Evolutionary conservation across 192 early-diverging fungal genomes (phyloP), one percentile per base, ranked within the genome.

Genomic region (Pilaira anomala): DNA sequence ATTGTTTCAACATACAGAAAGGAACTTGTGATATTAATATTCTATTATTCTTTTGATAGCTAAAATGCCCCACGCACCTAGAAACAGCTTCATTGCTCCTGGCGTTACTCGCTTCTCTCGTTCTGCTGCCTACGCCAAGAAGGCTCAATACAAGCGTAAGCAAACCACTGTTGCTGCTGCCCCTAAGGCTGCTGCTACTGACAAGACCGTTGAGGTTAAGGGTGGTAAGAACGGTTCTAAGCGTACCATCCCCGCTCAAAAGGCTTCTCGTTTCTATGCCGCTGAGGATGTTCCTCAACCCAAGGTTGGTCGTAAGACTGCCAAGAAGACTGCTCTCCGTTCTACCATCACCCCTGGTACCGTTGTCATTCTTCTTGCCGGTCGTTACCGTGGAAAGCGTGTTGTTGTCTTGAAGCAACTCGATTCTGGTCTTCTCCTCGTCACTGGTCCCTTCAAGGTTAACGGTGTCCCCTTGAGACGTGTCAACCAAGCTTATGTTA

Each of bases 361-460:
- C 79, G 90, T 99, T 68, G 84, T 99, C 58, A 98, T 99, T 73
- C 83, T 99, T 64, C 83, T 99, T 63, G 83, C 83, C 30, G 96
- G 97, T 72, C 90, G 94, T 66, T 98, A 89, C 93, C 91, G 93
- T 63, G 97, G 97, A 62, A 97, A 97, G 89, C 89, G 96, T 66
- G 97, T 99, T 65, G 97, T 99, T 59, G 97, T 94, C 85, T 86
- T 99, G 77, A 97, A 95, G 88, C 92, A 94, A 81, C 88, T 99
- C 72, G 78, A 84, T 63, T 91, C 92, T 68, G 97, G 97, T 68
- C 87, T 99, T 63, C 83, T 99, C 55, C 86, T 99, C 65, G 91
- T 99, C 69, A 91, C 95, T 65, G 97, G 97, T 49, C 97, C 97
- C 65, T 94, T 91, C 89, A 92, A 93, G 85, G 77, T 96, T 83